These are phyloP conservation scores for Ceratocystiopsis brevicomis DNA, from an alignment of 2,329 filamentous ascomycete genomes.

Conservation along the genomic window DNA sequence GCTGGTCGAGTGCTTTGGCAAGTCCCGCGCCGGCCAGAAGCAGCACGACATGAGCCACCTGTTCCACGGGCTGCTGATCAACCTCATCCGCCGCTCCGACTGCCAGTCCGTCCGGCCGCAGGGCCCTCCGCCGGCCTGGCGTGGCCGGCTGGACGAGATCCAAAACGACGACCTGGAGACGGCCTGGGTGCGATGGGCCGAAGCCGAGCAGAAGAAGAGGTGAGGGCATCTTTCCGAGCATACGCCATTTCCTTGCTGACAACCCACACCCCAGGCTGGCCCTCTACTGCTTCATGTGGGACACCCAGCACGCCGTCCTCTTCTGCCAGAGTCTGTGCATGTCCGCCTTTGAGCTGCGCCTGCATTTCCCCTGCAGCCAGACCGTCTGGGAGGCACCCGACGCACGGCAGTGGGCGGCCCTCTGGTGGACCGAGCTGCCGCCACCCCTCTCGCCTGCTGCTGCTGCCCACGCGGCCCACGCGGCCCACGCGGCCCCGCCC, in stretches of 20 bases:
- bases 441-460: background rate
- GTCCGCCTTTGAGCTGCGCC: slow-evolving; percentile 9
- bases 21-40: slow-evolving; percentile 8
- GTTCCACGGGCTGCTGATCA: slow-evolving; percentile 9
- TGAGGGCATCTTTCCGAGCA: background rate
- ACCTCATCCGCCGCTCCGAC: slow-evolving; percentile 8
- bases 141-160: no score
- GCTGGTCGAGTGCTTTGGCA: slow-evolving; percentile 9
- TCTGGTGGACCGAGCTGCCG: background rate
- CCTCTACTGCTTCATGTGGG: slow-evolving; percentile 9
- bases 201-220: slow-evolving; percentile 7
- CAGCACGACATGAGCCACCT: slow-evolving; percentile 10
- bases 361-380: slow-evolving; percentile 7
- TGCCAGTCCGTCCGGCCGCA: slow-evolving; percentile 5
- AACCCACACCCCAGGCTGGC: slow-evolving; percentile 2
- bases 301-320: slow-evolving; percentile 9
- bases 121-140: background rate
- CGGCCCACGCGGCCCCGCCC: no score
- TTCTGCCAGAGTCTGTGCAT: slow-evolving; percentile 10
- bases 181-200: slow-evolving; percentile 5
- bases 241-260: background rate
- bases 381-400: slow-evolving; percentile 6
- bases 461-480: no score
- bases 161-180: background rate
- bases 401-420: background rate